phyloP scores from a whole-genome alignment of 2,329 filamentous ascomycete genomes.

The Ophiocordyceps robertsii region DNA sequence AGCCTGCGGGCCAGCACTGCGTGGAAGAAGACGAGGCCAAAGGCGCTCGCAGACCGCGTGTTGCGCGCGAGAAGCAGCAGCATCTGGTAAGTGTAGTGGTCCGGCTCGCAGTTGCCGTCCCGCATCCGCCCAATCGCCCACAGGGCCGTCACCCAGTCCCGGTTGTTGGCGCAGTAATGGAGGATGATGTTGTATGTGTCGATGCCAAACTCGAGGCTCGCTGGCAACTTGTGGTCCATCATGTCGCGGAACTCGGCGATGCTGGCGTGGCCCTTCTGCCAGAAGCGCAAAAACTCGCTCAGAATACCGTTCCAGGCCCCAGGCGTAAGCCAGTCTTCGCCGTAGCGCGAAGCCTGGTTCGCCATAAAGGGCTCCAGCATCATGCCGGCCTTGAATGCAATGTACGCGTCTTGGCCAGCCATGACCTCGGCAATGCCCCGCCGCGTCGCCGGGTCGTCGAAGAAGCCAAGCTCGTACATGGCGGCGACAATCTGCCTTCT shows the following conservation, averaged over 20 bases:
- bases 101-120: constrained; percentile 10
- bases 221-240: constrained; percentile 10
- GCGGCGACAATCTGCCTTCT: constrained; percentile 29
- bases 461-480: constrained; percentile 31
- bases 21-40: constrained; percentile 20
- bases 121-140: constrained; percentile 15
- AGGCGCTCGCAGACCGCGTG: constrained; percentile 14
- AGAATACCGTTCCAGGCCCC: constrained; percentile 23
- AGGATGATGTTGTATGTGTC: constrained; percentile 26
- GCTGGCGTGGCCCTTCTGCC: constrained; percentile 10
- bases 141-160: constrained; percentile 17
- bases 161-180: constrained; percentile 11
- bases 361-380: constrained; percentile 22
- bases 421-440: constrained; percentile 27
- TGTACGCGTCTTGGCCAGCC: constrained; percentile 28
- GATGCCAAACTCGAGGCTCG: constrained; percentile 12
- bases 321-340: constrained; percentile 28
- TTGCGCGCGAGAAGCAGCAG: constrained; percentile 24
- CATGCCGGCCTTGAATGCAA: constrained; percentile 21
- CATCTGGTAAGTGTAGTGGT: constrained; percentile 19
- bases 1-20: constrained; percentile 17
- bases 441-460: constrained; percentile 22
- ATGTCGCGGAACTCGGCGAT: constrained; percentile 15
- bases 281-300: constrained; percentile 27
- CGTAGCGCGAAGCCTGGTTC: constrained; percentile 29